Conservation (phyloP, 176 grass and related monocot genomes). For the Raddia guianensis region DNA sequence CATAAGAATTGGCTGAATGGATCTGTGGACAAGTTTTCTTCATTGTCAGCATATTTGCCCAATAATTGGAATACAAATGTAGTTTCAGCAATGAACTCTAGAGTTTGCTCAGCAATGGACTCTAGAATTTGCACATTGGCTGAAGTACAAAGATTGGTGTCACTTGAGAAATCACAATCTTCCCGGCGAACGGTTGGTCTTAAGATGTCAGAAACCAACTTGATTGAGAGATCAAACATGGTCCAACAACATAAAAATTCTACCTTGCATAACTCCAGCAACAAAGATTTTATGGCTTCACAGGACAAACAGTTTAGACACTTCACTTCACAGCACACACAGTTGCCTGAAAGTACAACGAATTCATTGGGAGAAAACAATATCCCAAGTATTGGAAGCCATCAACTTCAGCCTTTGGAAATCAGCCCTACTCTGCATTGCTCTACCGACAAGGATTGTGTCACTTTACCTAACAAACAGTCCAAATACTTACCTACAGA, state of each 20-base stretch:
- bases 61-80: slow-evolving; percentile 37
- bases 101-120: neutral
- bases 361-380: slow-evolving; percentile 31
- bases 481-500: slow-evolving; percentile 33
- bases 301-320: slow-evolving; percentile 34
- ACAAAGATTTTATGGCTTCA: slow-evolving; percentile 27
- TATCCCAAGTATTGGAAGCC: slow-evolving; percentile 30
- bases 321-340: slow-evolving; percentile 25
- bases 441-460: slow-evolving; percentile 5
- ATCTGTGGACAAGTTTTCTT: slow-evolving; percentile 27
- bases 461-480: slow-evolving; percentile 34
- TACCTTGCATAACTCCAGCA: slow-evolving; percentile 2
- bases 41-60: slow-evolving; percentile 22
- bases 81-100: slow-evolving; percentile 31
- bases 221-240: slow-evolving; percentile 11
- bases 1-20: slow-evolving; percentile 35
- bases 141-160: slow-evolving; percentile 52
- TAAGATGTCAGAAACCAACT: slow-evolving; percentile 28
- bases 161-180: slow-evolving; percentile 41
- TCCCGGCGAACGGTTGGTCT: slow-evolving; percentile 31
- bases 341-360: slow-evolving; percentile 29
- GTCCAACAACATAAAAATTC: slow-evolving; percentile 24
- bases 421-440: slow-evolving; percentile 32
- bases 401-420: slow-evolving; percentile 36
- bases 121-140: slow-evolving; percentile 19